A percentile compares a stretch with the other conserved stretches of the same genome.
Evolutionary conservation across 352 stramenopile genomes (phyloP).

Genomic region (Phytophthora podocarpi): DNA sequence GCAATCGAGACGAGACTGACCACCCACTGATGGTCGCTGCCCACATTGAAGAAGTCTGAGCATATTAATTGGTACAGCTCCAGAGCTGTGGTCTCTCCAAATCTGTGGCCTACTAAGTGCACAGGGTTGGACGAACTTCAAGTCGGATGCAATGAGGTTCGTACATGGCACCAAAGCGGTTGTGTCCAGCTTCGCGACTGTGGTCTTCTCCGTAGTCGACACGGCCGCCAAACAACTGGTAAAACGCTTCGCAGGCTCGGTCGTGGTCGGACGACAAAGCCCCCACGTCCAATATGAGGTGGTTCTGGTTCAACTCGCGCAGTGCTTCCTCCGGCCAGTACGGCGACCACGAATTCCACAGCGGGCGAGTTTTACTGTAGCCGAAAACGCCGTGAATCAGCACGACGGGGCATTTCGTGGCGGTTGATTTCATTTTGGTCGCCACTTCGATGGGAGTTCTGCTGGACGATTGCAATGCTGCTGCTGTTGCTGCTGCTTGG

Average conservation of each 20-base stretch:
- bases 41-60: conserved; percentile 59
- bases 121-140: conserved; percentile 62
- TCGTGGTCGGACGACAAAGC: conserved; percentile 69
- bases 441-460: no score
- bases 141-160: conserved; percentile 38
- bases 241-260: conserved; percentile 67
- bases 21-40: conserved; percentile 58
- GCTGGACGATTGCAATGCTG: conserved; percentile 10
- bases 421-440: conserved; percentile 17
- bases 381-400: conserved; percentile 72
- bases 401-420: conserved; percentile 57
- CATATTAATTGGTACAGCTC: conserved; percentile 77
- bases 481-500: no score
- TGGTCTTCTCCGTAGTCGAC: conserved; percentile 71
- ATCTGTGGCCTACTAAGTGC: conserved; percentile 75
- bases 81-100: conserved; percentile 65
- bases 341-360: conserved; percentile 49
- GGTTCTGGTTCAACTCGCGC: conserved; percentile 44
- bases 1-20: conserved; percentile 60
- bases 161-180: conserved; percentile 51
- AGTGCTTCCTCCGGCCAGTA: conserved; percentile 67
- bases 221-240: conserved; percentile 52
- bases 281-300: conserved; percentile 58
- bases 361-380: conserved; percentile 46
- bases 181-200: conserved; percentile 37